Evolutionary conservation across 2,329 filamentous ascomycete species (phyloP), one percentile per base, ranked within the genome.

Genomic region (Hypoxylon sp.): DNA sequence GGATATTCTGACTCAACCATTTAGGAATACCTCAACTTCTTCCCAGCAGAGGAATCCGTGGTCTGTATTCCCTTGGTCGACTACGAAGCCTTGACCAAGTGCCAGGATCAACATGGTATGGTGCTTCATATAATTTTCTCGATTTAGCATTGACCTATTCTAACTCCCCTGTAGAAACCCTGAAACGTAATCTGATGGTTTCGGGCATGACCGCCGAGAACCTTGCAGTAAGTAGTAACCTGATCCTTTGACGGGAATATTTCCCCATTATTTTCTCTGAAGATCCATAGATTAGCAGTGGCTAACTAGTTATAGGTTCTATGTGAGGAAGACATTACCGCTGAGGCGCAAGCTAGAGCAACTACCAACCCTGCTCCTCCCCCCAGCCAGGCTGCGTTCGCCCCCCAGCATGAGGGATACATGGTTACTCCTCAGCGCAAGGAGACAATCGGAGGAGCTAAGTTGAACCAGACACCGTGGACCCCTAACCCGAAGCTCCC

Each of bases 1-100:
- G n/a, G 25, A 42, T 31, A 33, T 46, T 66, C 69, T 73, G 44
- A 70, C 61, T 40, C 64, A 30, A 51, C 64, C 17, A 42, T 17
- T 25, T 60, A 74, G 73, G 58, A 71, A 2, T 25, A 31, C 27
- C n/a, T 13, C 10, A 33, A 49, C 4, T 59, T 78, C 42, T 14
- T 20, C 10, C 83, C 61, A 76, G 78, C 59, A 27, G 78, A 79
- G 54, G 77, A 81, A 60, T 73, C 80, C 14, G 81, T 81, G 68
- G 82, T 92, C 51, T 86, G 83, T 63, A 86, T 79, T 6, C 81
- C 86, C 40, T 88, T 85, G 74, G 77, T 80, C 55, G 89, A 94
- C 75, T 88, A 93, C 79, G 85, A 90, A 55, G 79, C 78, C 54
- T 82, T 94, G 67, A 83, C 89, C 72, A 78, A 84, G 63, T 70